Base-by-base conservation (phyloP, 2,329 filamentous ascomycete species). In the Cladorrhinum sp. region DNA sequence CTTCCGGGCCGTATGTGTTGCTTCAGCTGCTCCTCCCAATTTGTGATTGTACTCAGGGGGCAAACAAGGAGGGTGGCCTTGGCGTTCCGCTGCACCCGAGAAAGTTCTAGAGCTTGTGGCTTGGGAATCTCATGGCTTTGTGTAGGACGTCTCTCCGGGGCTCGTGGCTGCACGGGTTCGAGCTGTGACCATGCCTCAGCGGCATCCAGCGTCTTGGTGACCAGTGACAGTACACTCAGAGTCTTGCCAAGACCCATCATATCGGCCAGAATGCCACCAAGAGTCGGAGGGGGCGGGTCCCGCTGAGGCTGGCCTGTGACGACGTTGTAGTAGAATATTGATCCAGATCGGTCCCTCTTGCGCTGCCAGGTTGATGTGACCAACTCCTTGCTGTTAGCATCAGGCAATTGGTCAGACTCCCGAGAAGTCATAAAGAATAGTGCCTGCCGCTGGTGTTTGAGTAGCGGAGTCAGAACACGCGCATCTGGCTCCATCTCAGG, bases 161-260 rank as follows among this genome's bases (percentile, higher is more conserved):
- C 73, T 51, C 74, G 74, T 2, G 79, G 80, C 62, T 85, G 83
- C 12, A 78, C 68, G 0, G 88, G 86, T 2, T 74, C 68, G 53
- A 79, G 76, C 4, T 73, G 72, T 2, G 82, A 82, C 83, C 91
- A 98, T 1, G 79, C 74, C 9, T 73, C 70, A 1, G 92, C 86
- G 42, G 87, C 82, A 0, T 81, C 76, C 2, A 87, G 74, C 0
- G 91, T 90, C 28, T 82, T 82, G 1, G 87, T 80, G 12, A 96
- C 77, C 16, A 98, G 80, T 1, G 93, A 89, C 1, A 98, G 79
- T 18, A 97, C 88, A 70, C 91, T 96, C 55, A 99, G 74, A 0
- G 90, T 93, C 75, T 94, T 95, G 8, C 90, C 90, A n/a, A 94
- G 78, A 24, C 91, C 91, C 91, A 95, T 95, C 86, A 93, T 91